Base-by-base conservation (phyloP, 108 stramenopile species). In the Discostella pseudostelligera region DNA sequence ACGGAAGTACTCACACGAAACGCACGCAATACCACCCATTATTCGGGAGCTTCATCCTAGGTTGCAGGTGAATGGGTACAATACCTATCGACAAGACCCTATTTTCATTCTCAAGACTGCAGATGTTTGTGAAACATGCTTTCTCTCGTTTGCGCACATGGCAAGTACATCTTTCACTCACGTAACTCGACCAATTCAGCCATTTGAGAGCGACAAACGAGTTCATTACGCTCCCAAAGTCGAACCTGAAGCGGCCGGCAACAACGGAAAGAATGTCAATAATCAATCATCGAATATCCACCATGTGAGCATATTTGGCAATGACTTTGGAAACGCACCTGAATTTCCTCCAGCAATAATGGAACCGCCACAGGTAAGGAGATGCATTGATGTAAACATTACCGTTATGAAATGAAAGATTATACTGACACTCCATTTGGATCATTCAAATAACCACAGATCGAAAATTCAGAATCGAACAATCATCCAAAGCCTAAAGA, bases 111-210 rank as follows among this genome's bases (percentile, higher is more conserved):
- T 83, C 63, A 91, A 89, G 69, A 84, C 84, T 0, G 82, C 79
- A 12, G 42, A 56, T 19, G 81, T 90, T 14, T 93, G 92, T 53
- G 92, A 93, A 74, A 54, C 79, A 43, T 93, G 92, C 61, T 93
- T 73, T 63, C 78, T 93, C 48, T 78, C 87, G 0, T 93, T 86
- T 56, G 88, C 88, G 2, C 72, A 86, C 43, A 50, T 93, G 46
- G 70, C 80, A 40, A 70, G 61, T 10, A 59, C 49, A 32, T 68
- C 70, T 12, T 76, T 82, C 45, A 17, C 65, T 9, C 57, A 58
- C 36, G 48, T 77, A 63, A 69, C 28, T 9, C 29, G 25, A 24
- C 76, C 76, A 1, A 20, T 70, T 20, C 50, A 77, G 32, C 58
- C 64, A 12, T 56, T 24, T 36, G 67, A 20, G 20, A 21, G 42